Evolutionary conservation across 306 rosid species (phyloP).

Genomic region (Quercus variabilis): DNA sequence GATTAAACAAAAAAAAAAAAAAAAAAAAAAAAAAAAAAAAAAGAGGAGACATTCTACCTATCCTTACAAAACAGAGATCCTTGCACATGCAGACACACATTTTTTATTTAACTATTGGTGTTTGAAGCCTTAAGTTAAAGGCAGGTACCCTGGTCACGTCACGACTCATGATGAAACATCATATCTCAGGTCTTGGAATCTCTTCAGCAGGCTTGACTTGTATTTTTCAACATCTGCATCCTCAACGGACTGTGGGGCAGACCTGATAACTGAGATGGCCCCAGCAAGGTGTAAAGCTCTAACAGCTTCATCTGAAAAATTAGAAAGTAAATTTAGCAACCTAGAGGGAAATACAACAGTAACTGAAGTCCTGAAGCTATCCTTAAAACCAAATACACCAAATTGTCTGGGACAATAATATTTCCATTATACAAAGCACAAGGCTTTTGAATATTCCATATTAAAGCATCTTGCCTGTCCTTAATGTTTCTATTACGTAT

Average conservation of each 20-base stretch:
- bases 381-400: neutral
- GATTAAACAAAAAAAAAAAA: neutral
- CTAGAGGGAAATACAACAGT: neutral
- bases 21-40: neutral
- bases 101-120: neutral
- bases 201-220: slow-evolving; percentile 61
- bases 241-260: slow-evolving; percentile 63
- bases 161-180: slow-evolving; percentile 46
- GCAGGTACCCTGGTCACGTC: slow-evolving; percentile 12
- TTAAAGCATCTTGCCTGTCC: neutral
- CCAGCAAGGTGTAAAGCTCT: slow-evolving; percentile 75
- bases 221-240: slow-evolving; percentile 53
- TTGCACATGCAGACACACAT: neutral
- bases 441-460: neutral
- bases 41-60: neutral
- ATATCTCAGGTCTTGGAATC: slow-evolving; percentile 67
- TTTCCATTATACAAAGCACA: neutral
- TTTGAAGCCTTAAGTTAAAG: neutral
- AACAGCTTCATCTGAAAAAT: slow-evolving; percentile 59
- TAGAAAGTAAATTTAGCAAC: neutral
- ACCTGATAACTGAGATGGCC: slow-evolving; percentile 56
- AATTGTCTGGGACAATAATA: neutral
- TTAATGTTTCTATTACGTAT: neutral
- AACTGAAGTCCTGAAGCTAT: neutral
- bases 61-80: neutral